Evolutionary conservation across 345 rosid species (phyloP), one percentile per base, ranked within the genome.

Genomic region (Carallia pectinifolia): DNA sequence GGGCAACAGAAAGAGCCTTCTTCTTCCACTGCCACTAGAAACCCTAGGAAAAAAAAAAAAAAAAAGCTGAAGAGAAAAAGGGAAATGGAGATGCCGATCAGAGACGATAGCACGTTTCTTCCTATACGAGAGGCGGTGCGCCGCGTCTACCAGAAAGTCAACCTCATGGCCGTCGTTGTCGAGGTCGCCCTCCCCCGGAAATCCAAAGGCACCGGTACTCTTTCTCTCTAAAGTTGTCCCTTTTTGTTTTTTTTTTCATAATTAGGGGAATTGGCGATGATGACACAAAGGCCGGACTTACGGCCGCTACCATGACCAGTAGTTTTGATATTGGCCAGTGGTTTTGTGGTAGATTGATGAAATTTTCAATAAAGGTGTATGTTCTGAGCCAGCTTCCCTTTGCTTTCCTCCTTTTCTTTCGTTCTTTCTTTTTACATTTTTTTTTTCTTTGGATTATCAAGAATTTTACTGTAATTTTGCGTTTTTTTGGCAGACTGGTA

Each of bases 141-240:
- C 44, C 82, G 79, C 36, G 59, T 90, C 61, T 76, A 90, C 75
- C 86, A 90, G 76, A 83, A 79, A 19, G 90, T 87, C 15, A 85
- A 66, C 77, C 68, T 94, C 7, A 53, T 86, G 38, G 97, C 89
- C 76, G 80, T 74, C 70, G 61, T 89, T 63, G 31, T 83, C 44
- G 94, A 91, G 79, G 77, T 68, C 62, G 83, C 85, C 33, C 62
- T 75, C 69, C 91, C 89, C 39, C 81, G 73, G 65, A 72, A 12
- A 19, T 73, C 81, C 79, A 74, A 73, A 66, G 93, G 87, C 65
- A 72, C 87, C 33, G 93, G 97, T 91, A 85, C 5, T 16, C 33
- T 0, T 62, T 4, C 9, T 62, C 67, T 7, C 5, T 30, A 19
- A 13, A 17, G 6, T 8, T 39, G 10, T 38, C 40, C 7, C 12